A percentile compares a stretch with the other conserved stretches of the same genome.
Conservation (phyloP, 73 alveolate genomes). For the Tetrahymena borealis region DNA sequence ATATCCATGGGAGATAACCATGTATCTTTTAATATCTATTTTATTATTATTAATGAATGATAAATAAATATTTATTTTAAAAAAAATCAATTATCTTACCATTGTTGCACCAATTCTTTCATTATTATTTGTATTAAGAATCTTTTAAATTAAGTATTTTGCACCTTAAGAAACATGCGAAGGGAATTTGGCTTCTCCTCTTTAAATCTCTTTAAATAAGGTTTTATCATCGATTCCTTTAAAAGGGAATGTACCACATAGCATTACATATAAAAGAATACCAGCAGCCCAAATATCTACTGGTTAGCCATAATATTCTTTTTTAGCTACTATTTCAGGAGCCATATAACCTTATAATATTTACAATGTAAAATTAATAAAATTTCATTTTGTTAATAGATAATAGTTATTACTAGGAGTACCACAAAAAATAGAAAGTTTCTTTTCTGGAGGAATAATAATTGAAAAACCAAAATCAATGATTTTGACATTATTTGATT, state of each 20-base stretch:
- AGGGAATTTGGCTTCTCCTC: constrained; percentile 46
- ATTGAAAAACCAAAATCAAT: constrained; percentile 49
- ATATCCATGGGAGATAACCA: neutral
- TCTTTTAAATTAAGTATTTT: neutral
- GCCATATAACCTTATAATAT: constrained; percentile 47
- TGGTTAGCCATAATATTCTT: constrained; percentile 57
- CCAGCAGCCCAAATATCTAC: constrained; percentile 70
- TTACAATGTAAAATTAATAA: constrained; percentile 27
- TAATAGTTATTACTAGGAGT: constrained; percentile 26
- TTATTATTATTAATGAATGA: neutral
- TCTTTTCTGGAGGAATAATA: constrained; percentile 26
- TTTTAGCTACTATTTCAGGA: constrained; percentile 56
- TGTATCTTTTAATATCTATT: neutral
- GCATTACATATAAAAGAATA: constrained; percentile 41
- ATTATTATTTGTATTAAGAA: neutral
- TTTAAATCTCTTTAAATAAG: constrained; percentile 42
- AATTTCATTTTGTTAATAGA: neutral
- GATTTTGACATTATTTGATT: constrained; percentile 25
- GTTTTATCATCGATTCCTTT: constrained; percentile 49
- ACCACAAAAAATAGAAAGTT: constrained; percentile 52
- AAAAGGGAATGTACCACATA: constrained; percentile 53
- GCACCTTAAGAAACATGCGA: neutral
- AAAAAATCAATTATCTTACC: neutral
- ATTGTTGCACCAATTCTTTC: neutral
- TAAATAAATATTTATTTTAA: neutral